Conservation (phyloP, 768 basidiomycete species). For the Pleurotus sapidus region DNA sequence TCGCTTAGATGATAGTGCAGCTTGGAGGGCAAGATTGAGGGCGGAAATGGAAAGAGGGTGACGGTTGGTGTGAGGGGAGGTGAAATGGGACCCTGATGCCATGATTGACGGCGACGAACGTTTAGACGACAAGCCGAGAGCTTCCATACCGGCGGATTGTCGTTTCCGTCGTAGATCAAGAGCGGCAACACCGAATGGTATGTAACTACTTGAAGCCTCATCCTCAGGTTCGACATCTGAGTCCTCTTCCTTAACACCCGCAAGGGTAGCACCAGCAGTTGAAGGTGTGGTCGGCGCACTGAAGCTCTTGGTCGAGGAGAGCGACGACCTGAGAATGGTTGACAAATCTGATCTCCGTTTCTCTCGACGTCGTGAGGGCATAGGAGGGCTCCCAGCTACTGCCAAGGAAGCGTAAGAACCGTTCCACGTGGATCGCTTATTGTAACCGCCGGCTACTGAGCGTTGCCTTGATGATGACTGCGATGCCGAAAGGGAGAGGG, state of each 20-base stretch:
- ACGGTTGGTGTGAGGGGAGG: slow-evolving; percentile 59
- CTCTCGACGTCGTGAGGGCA: slow-evolving; percentile 40
- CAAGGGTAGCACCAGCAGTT: slow-evolving; percentile 13
- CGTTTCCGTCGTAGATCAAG: slow-evolving; percentile 57
- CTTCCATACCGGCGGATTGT: slow-evolving; percentile 45
- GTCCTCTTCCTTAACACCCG: slow-evolving; percentile 28
- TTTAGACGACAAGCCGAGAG: slow-evolving; percentile 38
- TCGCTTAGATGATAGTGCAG: slow-evolving; percentile 68
- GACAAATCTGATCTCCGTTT: slow-evolving; percentile 57
- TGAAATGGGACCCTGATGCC: slow-evolving; percentile 58
- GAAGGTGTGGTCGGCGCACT: slow-evolving; percentile 38
- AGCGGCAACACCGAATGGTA: slow-evolving; percentile 59
- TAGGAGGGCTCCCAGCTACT: slow-evolving; percentile 42
- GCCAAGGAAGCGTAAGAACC: slow-evolving; percentile 59
- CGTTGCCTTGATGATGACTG: slow-evolving; percentile 21
- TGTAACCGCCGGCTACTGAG: slow-evolving; percentile 21
- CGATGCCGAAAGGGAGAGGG: slow-evolving; percentile 40
- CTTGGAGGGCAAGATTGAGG: slow-evolving; percentile 57
- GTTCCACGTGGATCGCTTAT: slow-evolving; percentile 76
- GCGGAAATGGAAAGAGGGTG: slow-evolving; percentile 70
- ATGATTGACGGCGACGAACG: slow-evolving; percentile 28
- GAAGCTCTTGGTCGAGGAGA: slow-evolving; percentile 18
- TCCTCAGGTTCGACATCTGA: slow-evolving; percentile 21
- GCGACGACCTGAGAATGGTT: slow-evolving; percentile 34
- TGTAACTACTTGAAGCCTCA: slow-evolving; percentile 14